Conservation (phyloP, 2,329 filamentous ascomycete genomes). For the Aspergillus hortae region DNA sequence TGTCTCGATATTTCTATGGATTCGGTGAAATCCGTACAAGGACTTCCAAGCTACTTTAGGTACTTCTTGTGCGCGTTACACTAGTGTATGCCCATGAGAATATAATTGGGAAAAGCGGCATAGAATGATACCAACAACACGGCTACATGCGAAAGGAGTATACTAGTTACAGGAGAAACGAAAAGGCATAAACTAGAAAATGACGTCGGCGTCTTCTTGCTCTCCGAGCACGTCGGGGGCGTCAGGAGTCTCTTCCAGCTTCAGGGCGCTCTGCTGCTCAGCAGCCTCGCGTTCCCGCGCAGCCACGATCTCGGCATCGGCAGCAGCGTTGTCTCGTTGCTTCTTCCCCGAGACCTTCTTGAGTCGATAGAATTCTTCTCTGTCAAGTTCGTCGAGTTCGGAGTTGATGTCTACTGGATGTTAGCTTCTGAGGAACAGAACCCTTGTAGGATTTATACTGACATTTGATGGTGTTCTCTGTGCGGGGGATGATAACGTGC, state of each 20-base stretch:
- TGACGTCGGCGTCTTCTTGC: constrained; percentile 78
- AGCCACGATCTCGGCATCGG: constrained; percentile 71
- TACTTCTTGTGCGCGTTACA: neutral
- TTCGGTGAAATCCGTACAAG: neutral
- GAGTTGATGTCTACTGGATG: constrained; percentile 77
- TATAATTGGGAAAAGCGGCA: constrained; percentile 1
- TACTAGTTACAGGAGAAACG: constrained; percentile 16
- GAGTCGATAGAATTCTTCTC: constrained; percentile 95
- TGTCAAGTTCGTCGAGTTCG: constrained; percentile 92
- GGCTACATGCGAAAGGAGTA: constrained; percentile 18
- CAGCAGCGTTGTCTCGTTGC: constrained; percentile 68
- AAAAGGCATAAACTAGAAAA: constrained; percentile 57
- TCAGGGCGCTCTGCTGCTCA: constrained; percentile 27
- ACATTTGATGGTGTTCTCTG: constrained; percentile 99
- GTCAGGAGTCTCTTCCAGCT: constrained; percentile 52
- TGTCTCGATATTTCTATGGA: neutral
- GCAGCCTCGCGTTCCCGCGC: constrained; percentile 26
- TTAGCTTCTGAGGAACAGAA: neutral
- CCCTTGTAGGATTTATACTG: constrained; percentile 26
- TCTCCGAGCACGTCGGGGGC: constrained; percentile 67
- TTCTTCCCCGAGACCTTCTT: constrained; percentile 93
- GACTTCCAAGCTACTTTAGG: neutral
- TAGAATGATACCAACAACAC: constrained; percentile 10
- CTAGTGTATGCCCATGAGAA: neutral
- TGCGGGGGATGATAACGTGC: constrained; percentile 86